Percentiles rank a stretch among this genome's conserved stretches.
Conservation (phyloP, 2,329 filamentous ascomycete genomes). For the Penicillium freii region DNA sequence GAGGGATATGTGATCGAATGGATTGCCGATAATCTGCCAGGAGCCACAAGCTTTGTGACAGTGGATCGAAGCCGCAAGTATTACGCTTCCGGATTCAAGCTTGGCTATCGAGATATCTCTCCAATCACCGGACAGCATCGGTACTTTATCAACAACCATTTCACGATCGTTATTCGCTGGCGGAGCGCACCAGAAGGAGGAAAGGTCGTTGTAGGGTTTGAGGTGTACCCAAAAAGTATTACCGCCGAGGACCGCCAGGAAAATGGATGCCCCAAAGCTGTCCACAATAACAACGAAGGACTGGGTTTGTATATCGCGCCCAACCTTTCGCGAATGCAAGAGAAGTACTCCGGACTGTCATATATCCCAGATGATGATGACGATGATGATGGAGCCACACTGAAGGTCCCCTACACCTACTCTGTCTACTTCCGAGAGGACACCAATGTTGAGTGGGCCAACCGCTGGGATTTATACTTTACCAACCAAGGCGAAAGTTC, state of each 20-base stretch:
- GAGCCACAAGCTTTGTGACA: conserved; percentile 83
- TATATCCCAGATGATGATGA: conserved; percentile 59
- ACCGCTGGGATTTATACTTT: conserved; percentile 87
- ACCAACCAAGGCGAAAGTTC: conserved; percentile 80
- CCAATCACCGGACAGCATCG: conserved; percentile 58
- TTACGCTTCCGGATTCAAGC: conserved; percentile 85
- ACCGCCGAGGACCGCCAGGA: conserved; percentile 60
- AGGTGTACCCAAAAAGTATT: conserved; percentile 85
- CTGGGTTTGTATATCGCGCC: conserved; percentile 68
- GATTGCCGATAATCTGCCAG: conserved; percentile 90
- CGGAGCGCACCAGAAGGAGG: conserved; percentile 68
- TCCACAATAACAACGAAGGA: conserved; percentile 61
- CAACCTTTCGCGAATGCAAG: conserved; percentile 57
- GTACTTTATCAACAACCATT: conserved; percentile 83
- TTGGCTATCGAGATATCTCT: conserved; percentile 71
- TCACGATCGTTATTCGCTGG: conserved; percentile 79
- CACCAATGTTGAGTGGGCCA: conserved; percentile 74
- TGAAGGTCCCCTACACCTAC: conserved; percentile 81
- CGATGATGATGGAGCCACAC: conserved; percentile 61
- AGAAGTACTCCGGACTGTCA: conserved; percentile 59
- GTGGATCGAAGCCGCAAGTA: conserved; percentile 82
- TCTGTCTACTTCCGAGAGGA: conserved; percentile 89
- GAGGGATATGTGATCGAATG: conserved; percentile 86
- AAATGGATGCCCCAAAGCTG: conserved; percentile 65
- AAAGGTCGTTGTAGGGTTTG: conserved; percentile 82